A percentile compares a stretch with the other conserved stretches of the same genome.
These are phyloP conservation scores for Podaxis rugospora DNA, from an alignment of 768 basidiomycete genomes.

Conservation along the genomic window DNA sequence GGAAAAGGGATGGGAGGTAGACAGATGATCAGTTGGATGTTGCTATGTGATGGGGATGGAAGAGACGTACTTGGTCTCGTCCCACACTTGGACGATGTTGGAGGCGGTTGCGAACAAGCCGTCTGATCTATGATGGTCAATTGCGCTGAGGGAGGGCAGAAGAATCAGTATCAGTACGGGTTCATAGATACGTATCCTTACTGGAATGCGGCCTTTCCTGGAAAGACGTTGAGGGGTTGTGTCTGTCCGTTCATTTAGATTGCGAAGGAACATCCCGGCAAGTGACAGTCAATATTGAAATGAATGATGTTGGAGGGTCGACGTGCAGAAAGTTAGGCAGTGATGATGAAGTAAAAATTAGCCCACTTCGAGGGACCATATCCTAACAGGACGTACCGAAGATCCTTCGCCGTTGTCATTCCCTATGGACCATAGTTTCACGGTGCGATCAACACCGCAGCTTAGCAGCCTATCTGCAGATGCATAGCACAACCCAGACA, in stretches of 20 bases:
- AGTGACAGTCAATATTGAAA: not conserved
- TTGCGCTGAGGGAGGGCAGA: conserved; percentile 50
- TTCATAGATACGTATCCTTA: conserved; percentile 27
- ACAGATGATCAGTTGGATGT: not conserved
- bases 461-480: conserved; percentile 53
- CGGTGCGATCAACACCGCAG: conserved; percentile 78
- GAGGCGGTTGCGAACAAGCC: conserved; percentile 94
- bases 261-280: not conserved
- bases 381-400: conserved; percentile 20
- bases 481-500: conserved; percentile 77
- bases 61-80: conserved; percentile 81
- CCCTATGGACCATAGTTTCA: conserved; percentile 74
- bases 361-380: conserved; percentile 10
- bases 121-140: conserved; percentile 90
- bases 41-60: not conserved
- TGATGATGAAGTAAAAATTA: not conserved
- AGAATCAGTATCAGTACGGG: not conserved
- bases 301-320: conserved; percentile 15
- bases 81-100: conserved; percentile 94
- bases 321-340: not conserved
- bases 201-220: conserved; percentile 91
- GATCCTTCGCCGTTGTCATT: conserved; percentile 21
- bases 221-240: conserved; percentile 72
- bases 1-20: not conserved
- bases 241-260: not conserved